These are phyloP conservation scores for Brassica juncea DNA, from an alignment of 345 rosid species.

Conservation along the genomic window DNA sequence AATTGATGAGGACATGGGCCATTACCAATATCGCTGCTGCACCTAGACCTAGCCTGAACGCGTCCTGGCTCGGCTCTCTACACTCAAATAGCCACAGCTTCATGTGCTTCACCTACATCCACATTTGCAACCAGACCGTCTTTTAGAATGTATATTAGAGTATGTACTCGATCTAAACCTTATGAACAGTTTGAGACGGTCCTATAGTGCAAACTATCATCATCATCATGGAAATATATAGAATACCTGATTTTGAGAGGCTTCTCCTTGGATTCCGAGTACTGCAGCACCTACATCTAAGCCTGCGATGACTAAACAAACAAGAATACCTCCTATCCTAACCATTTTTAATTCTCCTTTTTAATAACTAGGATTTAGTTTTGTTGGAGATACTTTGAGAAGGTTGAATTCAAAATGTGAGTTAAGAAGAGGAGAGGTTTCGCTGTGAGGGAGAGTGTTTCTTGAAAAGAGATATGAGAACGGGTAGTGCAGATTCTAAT, in stretches of 20 bases:
- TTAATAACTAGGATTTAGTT: background rate
- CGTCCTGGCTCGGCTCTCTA: constrained; percentile 78
- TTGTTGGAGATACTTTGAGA: constrained; percentile 1
- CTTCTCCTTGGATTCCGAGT: constrained; percentile 87
- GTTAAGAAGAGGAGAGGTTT: constrained; percentile 27
- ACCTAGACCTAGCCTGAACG: constrained; percentile 74
- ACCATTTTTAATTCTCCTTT: constrained; percentile 41
- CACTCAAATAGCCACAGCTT: constrained; percentile 85
- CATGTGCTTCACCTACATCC: constrained; percentile 65
- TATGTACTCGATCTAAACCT: background rate
- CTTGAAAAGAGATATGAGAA: constrained; percentile 15
- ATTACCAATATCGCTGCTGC: constrained; percentile 65
- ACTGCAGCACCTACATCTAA: constrained; percentile 83
- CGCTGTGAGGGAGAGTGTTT: constrained; percentile 14
- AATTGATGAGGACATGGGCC: constrained; percentile 73
- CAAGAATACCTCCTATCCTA: constrained; percentile 57
- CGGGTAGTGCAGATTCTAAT: background rate
- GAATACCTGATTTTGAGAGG: constrained; percentile 72
- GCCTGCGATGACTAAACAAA: constrained; percentile 76
- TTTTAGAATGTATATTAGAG: background rate
- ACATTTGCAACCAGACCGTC: background rate
- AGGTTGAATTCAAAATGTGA: background rate
- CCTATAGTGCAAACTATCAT: background rate
- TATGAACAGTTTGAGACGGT: background rate
- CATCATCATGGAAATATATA: background rate